A percentile compares a stretch with the other conserved stretches of the same genome.
phyloP scores from a whole-genome alignment of 2,329 filamentous ascomycete species.

The Colletotrichum sp. region DNA sequence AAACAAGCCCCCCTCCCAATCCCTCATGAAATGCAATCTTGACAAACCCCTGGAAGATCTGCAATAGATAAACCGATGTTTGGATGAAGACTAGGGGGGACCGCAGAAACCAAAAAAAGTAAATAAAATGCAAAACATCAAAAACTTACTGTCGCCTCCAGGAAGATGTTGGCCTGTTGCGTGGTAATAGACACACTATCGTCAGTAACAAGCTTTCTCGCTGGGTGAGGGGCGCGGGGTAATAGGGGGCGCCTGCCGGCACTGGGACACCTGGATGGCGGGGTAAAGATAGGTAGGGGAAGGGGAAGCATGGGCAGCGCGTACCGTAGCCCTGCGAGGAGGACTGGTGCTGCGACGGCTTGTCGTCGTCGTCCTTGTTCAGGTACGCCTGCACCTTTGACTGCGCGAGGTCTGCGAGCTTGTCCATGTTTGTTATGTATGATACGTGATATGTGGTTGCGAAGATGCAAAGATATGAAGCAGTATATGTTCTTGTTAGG shows the following conservation, averaged over 20 bases:
- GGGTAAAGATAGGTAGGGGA: slow-evolving; percentile 1
- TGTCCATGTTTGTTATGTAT: slow-evolving; percentile 35
- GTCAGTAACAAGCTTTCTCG: slow-evolving; percentile 9
- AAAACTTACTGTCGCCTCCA: slow-evolving; percentile 32
- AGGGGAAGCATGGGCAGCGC: not conserved
- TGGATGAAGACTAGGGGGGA: not conserved
- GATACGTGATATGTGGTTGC: not conserved
- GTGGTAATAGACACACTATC: not conserved
- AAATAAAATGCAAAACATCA: not conserved
- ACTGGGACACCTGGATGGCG: slow-evolving; percentile 1
- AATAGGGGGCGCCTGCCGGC: not conserved
- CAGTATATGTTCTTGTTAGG: not conserved
- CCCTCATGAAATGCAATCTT: not conserved
- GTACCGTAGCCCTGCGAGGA: slow-evolving; percentile 9
- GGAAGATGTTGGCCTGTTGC: slow-evolving; percentile 10
- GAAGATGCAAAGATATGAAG: not conserved
- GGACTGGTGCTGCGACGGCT: slow-evolving; percentile 24
- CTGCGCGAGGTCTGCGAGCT: slow-evolving; percentile 31
- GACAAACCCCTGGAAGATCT: not conserved
- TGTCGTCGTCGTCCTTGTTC: slow-evolving; percentile 29
- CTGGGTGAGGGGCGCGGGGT: not conserved
- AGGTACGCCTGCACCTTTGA: slow-evolving; percentile 40
- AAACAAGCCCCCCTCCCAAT: not conserved
- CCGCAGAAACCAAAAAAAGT: not conserved
- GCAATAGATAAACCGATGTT: not conserved